Evolutionary conservation across 2,329 filamentous ascomycete species (phyloP).

Genomic region (Aureobasidium sp.): DNA sequence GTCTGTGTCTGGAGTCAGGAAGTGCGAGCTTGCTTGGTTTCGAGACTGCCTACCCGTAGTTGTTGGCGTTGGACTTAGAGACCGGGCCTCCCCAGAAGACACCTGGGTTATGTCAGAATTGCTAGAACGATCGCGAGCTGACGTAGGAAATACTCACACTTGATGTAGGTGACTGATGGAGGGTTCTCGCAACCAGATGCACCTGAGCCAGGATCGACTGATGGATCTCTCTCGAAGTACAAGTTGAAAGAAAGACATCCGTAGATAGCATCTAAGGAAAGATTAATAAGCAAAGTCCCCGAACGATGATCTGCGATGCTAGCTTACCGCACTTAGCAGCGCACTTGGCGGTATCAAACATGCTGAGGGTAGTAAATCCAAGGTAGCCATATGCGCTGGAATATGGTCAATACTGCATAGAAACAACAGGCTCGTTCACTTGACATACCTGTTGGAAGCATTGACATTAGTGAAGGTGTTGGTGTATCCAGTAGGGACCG

Average conservation of each 20-base stretch:
- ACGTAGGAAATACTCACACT: conserved; percentile 1
- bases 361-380: conserved; percentile 5
- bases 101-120: neutral
- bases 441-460: conserved; percentile 13
- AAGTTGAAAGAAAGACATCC: conserved; percentile 22
- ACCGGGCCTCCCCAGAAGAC: conserved; percentile 16
- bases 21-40: neutral
- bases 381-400: conserved; percentile 7
- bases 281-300: neutral
- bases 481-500: neutral
- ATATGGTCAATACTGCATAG: neutral
- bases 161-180: conserved; percentile 17
- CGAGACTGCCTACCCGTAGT: conserved; percentile 20
- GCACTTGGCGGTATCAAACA: conserved; percentile 19
- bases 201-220: neutral
- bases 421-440: neutral
- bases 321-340: conserved; percentile 17
- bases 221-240: conserved; percentile 20
- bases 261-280: neutral
- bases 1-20: neutral
- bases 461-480: conserved; percentile 5
- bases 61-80: conserved; percentile 23
- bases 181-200: conserved; percentile 5
- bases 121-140: neutral
- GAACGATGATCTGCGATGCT: neutral